Evolutionary conservation across 768 basidiomycete species (phyloP), one percentile per base, ranked within the genome.

Genomic region (Hebeloma cylindrosporum): DNA sequence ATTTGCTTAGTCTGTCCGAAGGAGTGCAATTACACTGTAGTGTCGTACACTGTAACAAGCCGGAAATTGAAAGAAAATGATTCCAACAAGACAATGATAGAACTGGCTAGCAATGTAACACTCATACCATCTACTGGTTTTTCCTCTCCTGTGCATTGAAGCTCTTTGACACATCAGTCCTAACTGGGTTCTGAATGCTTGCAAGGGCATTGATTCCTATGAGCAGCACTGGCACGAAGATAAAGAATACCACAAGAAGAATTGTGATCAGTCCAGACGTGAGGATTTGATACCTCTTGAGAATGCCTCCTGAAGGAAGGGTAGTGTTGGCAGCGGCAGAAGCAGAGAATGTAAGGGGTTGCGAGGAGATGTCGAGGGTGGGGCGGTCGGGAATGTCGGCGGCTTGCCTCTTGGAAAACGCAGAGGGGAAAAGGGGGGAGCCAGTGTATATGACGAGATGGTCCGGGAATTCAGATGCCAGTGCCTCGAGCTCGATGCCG

Each of bases 61-160:
- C n/a, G n/a, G n/a, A n/a, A n/a, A n/a, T n/a, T n/a, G n/a, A n/a
- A n/a, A n/a, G n/a, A n/a, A n/a, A n/a, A n/a, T n/a, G n/a, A n/a
- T n/a, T n/a, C n/a, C n/a, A n/a, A n/a, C n/a, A n/a, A n/a, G n/a
- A n/a, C n/a, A n/a, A n/a, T n/a, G n/a, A n/a, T n/a, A n/a, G n/a
- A n/a, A n/a, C n/a, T n/a, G n/a, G n/a, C 8, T 31, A 13, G 14
- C 32, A 23, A 16, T 34, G 36, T 14, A 8, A 39, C 0, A 32
- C 30, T 7, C 20, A n/a, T 10, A 6, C 14, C 20, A 40, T 17
- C 41, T 74, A 89, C 70, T 90, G 86, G 52, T 69, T 80, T 76
- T 91, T 91, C 72, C 74, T 88, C 60, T 88, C 86, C 38, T 72
- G 70, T 4, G 85, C 81, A 56, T 66, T 80, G 57, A 76, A 88